Evolutionary conservation across 306 rosid genomes (phyloP).

Genomic region (Acacia acuminata): DNA sequence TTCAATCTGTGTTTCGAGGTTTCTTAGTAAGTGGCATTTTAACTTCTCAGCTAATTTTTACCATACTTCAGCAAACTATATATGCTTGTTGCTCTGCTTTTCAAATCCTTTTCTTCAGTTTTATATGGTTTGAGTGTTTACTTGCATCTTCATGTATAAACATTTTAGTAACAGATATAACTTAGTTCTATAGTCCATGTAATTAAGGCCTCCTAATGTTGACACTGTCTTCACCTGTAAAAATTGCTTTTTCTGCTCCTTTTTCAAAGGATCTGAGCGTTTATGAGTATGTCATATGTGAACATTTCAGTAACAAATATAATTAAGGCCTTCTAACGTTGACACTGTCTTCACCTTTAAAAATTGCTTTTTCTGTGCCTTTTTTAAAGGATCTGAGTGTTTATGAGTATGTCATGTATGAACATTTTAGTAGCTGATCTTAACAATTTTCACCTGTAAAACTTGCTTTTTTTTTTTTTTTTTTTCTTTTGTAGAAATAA

Average conservation of each 20-base stretch:
- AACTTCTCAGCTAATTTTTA: background rate
- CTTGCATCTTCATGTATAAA: background rate
- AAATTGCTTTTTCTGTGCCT: background rate
- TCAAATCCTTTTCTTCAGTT: background rate
- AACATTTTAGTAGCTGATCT: no score
- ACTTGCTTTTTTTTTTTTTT: no score
- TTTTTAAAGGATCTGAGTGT: no score
- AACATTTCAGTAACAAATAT: no score
- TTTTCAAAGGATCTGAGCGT: no score
- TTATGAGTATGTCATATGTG: no score
- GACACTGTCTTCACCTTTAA: background rate
- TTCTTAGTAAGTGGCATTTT: slow-evolving; percentile 54
- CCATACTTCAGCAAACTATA: background rate
- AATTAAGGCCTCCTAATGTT: background rate
- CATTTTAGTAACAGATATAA: background rate
- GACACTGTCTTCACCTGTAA: background rate
- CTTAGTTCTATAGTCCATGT: background rate
- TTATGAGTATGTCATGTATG: no score
- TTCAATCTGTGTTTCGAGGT: slow-evolving; percentile 78
- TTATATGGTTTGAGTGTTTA: background rate
- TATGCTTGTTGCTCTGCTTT: slow-evolving; percentile 21
- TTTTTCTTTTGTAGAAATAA: background rate
- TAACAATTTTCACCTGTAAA: background rate
- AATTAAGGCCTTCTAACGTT: no score
- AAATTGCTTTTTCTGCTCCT: background rate